Base-by-base conservation (phyloP, 2,329 filamentous ascomycete species). In the Uncinocarpus reesii region DNA sequence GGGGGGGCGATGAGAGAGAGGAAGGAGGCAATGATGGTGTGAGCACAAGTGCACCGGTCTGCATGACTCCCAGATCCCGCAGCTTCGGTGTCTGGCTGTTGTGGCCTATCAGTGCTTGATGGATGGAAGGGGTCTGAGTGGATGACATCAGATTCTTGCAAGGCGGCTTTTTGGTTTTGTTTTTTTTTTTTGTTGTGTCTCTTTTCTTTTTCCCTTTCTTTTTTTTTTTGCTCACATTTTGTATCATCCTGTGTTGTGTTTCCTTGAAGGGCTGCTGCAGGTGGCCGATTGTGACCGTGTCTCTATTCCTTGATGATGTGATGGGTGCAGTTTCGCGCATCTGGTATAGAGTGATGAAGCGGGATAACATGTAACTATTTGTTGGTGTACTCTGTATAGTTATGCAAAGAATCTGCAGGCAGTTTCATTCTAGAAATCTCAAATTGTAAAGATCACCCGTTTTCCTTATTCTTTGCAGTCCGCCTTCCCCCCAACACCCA, bases 81-180 rank as follows among this genome's bases (percentile, higher is more conserved):
- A 40, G 11, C 24, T 40, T 23, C 16, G 36, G 36, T 40, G 36
- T 40, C 18, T 40, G 36, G 36, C 36, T 4, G 18, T 11, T 5
- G 11, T 23, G 13, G 7, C 36, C 36, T 40, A 40, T 40, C 36
- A 24, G 4, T 21, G 18, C 18, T 4, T 40, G 15, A 40, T 40
- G 15, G 10, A 7, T n/a, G 7, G 36, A 15, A 23, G 18, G 11
- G 18, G 18, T 15, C 15, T 40, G 6, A 8, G 2, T 23, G 6
- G 36, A 40, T 40, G 36, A 40, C 36, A 40, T 40, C 36, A 23
- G 36, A 40, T 40, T 40, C 8, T 37, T n/a, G 13, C 31, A 24
- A 37, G 7, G 15, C 34, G n/a, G 35, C 8, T 37, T 8, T 37
- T 18, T 37, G n/a, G 13, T 20, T 37, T 11, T 2, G 7, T n/a